phyloP scores from a whole-genome alignment of 495 filamentous ascomycete species.

The Penicillium manginii region DNA sequence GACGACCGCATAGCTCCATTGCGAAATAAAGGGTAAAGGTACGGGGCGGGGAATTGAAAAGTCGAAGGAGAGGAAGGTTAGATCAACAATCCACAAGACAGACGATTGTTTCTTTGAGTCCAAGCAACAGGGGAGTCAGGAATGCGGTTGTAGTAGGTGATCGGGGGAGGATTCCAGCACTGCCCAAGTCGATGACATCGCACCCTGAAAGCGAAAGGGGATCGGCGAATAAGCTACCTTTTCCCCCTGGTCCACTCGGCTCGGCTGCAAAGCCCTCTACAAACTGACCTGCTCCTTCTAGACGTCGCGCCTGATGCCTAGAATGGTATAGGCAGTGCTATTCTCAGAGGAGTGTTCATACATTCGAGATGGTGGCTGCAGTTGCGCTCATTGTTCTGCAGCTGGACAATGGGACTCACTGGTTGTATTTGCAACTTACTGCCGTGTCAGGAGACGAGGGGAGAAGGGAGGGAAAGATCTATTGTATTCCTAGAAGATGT shows the following conservation, averaged over 20 bases:
- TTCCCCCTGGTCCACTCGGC: constrained; percentile 31
- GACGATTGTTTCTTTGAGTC: too few species aligned
- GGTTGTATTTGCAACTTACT: background rate
- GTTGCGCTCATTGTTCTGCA: background rate
- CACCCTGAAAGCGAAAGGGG: constrained; percentile 29
- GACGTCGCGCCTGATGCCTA: background rate
- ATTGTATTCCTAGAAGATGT: too few species aligned
- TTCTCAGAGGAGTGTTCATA: background rate
- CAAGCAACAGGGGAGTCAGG: constrained; percentile 12
- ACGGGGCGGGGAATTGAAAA: constrained; percentile 17
- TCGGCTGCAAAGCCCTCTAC: constrained; percentile 2
- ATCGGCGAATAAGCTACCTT: constrained; percentile 43
- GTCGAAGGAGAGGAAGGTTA: background rate
- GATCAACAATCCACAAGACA: background rate
- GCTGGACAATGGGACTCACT: background rate
- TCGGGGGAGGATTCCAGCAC: constrained; percentile 36
- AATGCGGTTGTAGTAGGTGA: constrained; percentile 10
- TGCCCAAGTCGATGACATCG: constrained; percentile 49
- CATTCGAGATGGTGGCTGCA: background rate
- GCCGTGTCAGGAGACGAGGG: background rate
- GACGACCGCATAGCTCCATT: constrained; percentile 61
- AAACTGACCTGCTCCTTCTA: background rate
- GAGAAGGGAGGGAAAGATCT: background rate
- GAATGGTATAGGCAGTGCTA: background rate
- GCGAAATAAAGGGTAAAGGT: constrained; percentile 13